Evolutionary conservation across 768 basidiomycete genomes (phyloP).

Genomic region (Daedalea quercina): DNA sequence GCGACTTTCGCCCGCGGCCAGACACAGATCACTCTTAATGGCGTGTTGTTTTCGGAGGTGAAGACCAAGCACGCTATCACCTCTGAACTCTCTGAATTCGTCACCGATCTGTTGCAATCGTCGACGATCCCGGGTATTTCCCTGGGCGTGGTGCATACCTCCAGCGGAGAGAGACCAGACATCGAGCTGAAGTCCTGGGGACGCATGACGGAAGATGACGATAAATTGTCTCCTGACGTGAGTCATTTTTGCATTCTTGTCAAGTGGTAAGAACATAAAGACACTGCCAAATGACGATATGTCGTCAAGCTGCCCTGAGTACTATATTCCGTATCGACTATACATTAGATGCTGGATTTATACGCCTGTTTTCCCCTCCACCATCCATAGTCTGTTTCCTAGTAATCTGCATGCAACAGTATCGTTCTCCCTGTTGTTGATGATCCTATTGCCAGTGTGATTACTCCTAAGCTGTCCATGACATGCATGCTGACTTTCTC

Average conservation of each 20-base stretch:
- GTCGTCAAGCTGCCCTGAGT: no score
- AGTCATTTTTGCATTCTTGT: conserved; percentile 6
- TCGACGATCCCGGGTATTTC: conserved; percentile 10
- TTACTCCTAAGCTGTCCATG: not conserved
- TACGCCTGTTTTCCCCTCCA: no score
- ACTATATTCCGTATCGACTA: no score
- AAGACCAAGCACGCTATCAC: conserved; percentile 1
- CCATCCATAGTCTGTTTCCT: no score
- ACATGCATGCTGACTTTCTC: not conserved
- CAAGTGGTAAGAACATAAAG: not conserved
- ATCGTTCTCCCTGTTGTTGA: no score
- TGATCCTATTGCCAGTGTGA: no score
- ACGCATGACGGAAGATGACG: conserved; percentile 9
- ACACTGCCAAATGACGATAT: not conserved
- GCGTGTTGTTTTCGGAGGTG: not conserved
- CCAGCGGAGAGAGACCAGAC: not conserved
- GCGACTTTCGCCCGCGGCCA: not conserved
- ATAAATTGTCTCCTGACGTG: conserved; percentile 12
- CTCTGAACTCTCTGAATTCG: conserved; percentile 5
- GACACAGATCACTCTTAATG: not conserved
- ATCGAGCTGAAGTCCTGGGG: conserved; percentile 12
- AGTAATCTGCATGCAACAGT: no score
- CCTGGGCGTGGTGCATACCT: conserved; percentile 11
- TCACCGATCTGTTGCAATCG: conserved; percentile 7
- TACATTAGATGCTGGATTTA: no score